Evolutionary conservation across 2,329 filamentous ascomycete species (phyloP).

Genomic region (Alternaria sp.): DNA sequence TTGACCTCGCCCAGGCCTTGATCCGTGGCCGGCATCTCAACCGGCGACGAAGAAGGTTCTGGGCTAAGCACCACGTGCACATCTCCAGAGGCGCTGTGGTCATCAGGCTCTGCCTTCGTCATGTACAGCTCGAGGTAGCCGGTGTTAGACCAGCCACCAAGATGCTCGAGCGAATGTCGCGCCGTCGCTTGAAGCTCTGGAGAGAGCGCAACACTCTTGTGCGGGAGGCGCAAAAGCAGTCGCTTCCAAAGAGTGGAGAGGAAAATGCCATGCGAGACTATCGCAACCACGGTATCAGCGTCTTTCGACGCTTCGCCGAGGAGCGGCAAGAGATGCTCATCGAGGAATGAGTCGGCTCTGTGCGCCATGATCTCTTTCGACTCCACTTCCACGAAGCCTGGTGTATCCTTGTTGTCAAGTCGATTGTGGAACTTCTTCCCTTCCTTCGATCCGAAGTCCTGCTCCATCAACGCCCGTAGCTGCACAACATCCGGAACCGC

Average conservation of each 20-base stretch:
- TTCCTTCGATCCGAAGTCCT: constrained; percentile 75
- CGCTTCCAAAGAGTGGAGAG: constrained; percentile 72
- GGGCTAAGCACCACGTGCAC: not conserved
- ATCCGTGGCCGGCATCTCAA: not conserved
- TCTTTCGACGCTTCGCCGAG: constrained; percentile 45
- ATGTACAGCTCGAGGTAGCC: constrained; percentile 64
- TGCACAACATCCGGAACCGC: constrained; percentile 30
- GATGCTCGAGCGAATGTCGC: constrained; percentile 56
- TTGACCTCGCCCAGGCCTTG: not conserved
- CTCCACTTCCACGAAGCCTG: constrained; percentile 67
- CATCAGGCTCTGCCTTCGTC: constrained; percentile 1
- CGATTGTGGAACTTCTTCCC: constrained; percentile 62
- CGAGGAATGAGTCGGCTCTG: constrained; percentile 71
- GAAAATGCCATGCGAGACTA: constrained; percentile 86
- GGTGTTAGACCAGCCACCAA: constrained; percentile 70
- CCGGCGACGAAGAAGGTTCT: not conserved
- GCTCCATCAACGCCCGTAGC: constrained; percentile 65
- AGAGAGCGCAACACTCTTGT: constrained; percentile 54
- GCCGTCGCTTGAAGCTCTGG: constrained; percentile 50
- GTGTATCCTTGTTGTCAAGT: constrained; percentile 49
- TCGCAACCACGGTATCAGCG: constrained; percentile 58
- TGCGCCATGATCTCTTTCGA: constrained; percentile 69
- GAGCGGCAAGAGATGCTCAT: constrained; percentile 66
- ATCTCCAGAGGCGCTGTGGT: not conserved
- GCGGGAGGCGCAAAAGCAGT: constrained; percentile 63